Evolutionary conservation across 2,329 filamentous ascomycete species (phyloP).

Genomic region (Alternaria triticina): DNA sequence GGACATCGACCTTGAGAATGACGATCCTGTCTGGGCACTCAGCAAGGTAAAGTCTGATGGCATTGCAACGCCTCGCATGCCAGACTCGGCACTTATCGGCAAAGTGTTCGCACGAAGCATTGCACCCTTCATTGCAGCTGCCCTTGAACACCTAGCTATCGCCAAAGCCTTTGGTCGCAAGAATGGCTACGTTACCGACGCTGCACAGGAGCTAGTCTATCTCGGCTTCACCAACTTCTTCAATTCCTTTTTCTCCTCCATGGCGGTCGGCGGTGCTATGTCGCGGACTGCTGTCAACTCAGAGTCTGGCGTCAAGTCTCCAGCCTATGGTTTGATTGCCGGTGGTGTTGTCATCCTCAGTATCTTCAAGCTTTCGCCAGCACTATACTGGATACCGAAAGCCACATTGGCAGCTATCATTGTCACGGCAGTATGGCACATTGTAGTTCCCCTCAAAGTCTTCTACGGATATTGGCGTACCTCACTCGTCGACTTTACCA

Average conservation of each 20-base stretch:
- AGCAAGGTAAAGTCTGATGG: conserved; percentile 64
- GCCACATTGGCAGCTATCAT: conserved; percentile 70
- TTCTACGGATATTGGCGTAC: conserved; percentile 71
- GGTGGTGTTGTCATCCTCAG: conserved; percentile 67
- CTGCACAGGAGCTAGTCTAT: conserved; percentile 70
- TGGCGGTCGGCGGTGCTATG: conserved; percentile 72
- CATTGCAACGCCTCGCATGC: conserved; percentile 59
- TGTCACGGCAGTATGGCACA: conserved; percentile 68
- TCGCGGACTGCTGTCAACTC: conserved; percentile 72
- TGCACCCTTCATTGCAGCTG: conserved; percentile 66
- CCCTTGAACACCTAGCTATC: conserved; percentile 69
- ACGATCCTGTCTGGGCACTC: conserved; percentile 63
- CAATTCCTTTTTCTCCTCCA: conserved; percentile 69
- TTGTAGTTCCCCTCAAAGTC: conserved; percentile 64
- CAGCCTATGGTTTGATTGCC: conserved; percentile 66
- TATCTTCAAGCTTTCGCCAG: conserved; percentile 66
- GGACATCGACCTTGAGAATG: conserved; percentile 34
- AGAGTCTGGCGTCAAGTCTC: conserved; percentile 66
- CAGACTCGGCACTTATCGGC: conserved; percentile 56
- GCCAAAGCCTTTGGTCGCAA: conserved; percentile 67
- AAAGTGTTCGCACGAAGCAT: conserved; percentile 63
- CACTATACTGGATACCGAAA: conserved; percentile 72
- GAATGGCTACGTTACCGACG: conserved; percentile 68
- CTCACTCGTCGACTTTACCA: conserved; percentile 68
- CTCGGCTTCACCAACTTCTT: conserved; percentile 68